A percentile compares a stretch with the other conserved stretches of the same genome.
These are phyloP conservation scores for Stellera chamaejasme DNA, from an alignment of 345 rosid species.

Conservation along the genomic window DNA sequence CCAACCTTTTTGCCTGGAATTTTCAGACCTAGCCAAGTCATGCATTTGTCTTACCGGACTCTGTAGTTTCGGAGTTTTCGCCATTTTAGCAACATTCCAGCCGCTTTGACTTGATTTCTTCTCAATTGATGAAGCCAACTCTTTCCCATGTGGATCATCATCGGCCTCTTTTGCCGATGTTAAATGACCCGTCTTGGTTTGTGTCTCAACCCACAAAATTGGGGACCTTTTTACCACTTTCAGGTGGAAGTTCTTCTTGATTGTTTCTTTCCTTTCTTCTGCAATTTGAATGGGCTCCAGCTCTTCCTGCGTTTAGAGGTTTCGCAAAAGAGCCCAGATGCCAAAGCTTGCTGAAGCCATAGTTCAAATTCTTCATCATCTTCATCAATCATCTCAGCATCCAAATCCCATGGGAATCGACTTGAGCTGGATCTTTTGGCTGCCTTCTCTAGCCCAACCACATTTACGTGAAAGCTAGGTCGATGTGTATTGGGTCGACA, in stretches of 20 bases:
- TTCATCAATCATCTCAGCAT: slow-evolving; percentile 89
- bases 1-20: too few species aligned
- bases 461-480: slow-evolving; percentile 93
- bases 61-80: too few species aligned
- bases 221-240: neutral
- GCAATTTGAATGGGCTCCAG: slow-evolving; percentile 91
- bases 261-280: slow-evolving; percentile 79
- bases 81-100: too few species aligned
- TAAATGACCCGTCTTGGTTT: too few species aligned
- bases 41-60: too few species aligned
- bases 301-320: slow-evolving; percentile 82
- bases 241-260: slow-evolving; percentile 84
- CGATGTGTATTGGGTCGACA: slow-evolving; percentile 97
- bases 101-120: too few species aligned
- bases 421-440: slow-evolving; percentile 75
- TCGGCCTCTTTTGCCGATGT: too few species aligned
- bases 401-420: slow-evolving; percentile 84
- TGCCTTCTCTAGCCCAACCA: slow-evolving; percentile 89
- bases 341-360: slow-evolving; percentile 88
- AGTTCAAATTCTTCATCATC: slow-evolving; percentile 83
- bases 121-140: too few species aligned
- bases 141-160: too few species aligned
- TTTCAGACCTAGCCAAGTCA: too few species aligned
- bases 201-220: too few species aligned
- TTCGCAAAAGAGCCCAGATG: slow-evolving; percentile 88